phyloP scores from a whole-genome alignment of 108 stramenopile species.

The Bacterosira constricta region DNA sequence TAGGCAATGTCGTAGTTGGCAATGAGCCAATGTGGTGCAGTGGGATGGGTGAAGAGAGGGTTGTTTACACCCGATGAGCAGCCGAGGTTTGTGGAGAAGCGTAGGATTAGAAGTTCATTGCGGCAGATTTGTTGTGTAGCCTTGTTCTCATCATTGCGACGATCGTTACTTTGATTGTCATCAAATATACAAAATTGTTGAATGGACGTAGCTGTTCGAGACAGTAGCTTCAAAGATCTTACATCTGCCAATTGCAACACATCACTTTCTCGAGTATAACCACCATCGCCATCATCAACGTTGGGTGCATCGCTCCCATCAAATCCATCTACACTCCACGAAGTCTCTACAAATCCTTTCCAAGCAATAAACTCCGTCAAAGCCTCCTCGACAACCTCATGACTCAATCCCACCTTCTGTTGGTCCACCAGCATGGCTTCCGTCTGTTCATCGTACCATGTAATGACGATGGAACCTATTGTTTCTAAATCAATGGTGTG shows the following conservation, averaged over 20 bases:
- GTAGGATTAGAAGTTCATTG: conserved; percentile 46
- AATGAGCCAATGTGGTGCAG: conserved; percentile 40
- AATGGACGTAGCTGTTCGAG: conserved; percentile 33
- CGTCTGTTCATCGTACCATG: conserved; percentile 47
- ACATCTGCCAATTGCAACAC: conserved; percentile 17
- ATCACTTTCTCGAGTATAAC: not conserved
- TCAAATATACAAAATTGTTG: conserved; percentile 35
- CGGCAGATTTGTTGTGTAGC: conserved; percentile 10
- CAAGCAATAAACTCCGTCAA: conserved; percentile 28
- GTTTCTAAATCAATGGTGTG: conserved; percentile 30
- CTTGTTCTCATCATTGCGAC: not conserved
- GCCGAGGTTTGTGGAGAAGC: conserved; percentile 48
- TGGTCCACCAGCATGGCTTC: conserved; percentile 19
- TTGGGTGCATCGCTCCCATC: not conserved
- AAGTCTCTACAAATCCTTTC: conserved; percentile 18
- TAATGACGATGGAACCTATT: conserved; percentile 42
- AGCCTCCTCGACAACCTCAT: conserved; percentile 20
- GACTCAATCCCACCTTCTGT: conserved; percentile 20
- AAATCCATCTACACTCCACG: conserved; percentile 11
- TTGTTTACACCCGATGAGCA: conserved; percentile 46
- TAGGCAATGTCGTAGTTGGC: conserved; percentile 54
- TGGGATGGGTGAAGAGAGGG: conserved; percentile 40
- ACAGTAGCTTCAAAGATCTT: conserved; percentile 26
- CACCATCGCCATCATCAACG: not conserved
- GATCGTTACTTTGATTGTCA: not conserved